Evolutionary conservation across 805 yeast genomes (phyloP), one percentile per base, ranked within the genome.

Genomic region (Saturnispora silvae): DNA sequence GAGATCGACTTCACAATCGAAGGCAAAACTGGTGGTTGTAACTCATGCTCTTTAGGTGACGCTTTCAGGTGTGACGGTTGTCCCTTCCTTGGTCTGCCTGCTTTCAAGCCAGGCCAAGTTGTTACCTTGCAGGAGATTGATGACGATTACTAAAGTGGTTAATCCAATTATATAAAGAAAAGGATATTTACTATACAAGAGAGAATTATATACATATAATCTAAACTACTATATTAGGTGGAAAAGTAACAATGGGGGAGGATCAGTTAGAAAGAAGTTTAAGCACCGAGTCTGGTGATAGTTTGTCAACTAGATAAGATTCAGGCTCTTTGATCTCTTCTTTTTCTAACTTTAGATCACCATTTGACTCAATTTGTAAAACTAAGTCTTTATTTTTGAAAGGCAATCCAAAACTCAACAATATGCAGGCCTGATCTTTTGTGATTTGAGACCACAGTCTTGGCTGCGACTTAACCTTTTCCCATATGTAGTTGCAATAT

Each of bases 21-120:
- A 46, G 97, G 97, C 28, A 89, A 89, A 53, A 81, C 94, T 10
- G 96, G 96, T 24, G 96, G 96, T 3, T 92, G 99, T 64, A 95
- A 95, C 19, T 83, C 95, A 9, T 92, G 99, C 63, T 78, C 97
- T 0, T 68, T 92, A 34, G 99, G 99, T 31, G 99, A 92, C 59
- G 98, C 98, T 0, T 92, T 92, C 64, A 69, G 99, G 53, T 92
- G 99, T 59, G 95, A 87, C 48, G 96, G 97, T 2, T 92, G 99
- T 62, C 99, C 99, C 28, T 92, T 79, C 60, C 64, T 92, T 47
- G 99, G 99, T 0, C 66, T 92, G 32, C 99, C 99, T 13, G 96
- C 99, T 3, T 92, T 92, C 70, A 86, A 86, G 61, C 98, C 97
- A 1, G 99, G 99, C 36, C 94, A 92, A 62, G 77, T 77, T 9